phyloP scores from a whole-genome alignment of 202 grass and related monocot species.

The Panicum virgatum region DNA sequence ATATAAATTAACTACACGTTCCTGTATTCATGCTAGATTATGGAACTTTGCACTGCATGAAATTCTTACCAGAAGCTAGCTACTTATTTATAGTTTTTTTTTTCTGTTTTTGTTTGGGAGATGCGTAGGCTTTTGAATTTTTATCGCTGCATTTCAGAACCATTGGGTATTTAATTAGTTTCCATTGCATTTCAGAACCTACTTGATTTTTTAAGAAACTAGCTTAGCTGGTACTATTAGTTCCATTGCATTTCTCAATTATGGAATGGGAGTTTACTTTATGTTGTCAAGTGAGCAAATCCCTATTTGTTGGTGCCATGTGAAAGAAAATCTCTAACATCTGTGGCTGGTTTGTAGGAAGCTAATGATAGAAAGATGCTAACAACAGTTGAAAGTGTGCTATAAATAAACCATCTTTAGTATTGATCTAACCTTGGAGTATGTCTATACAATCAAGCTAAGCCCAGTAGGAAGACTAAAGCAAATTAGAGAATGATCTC shows the following conservation, averaged over 20 bases:
- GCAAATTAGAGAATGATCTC: constrained; percentile 26
- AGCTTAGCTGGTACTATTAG: background rate
- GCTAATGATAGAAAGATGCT: background rate
- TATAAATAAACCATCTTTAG: constrained; percentile 11
- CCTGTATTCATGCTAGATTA: constrained; percentile 1
- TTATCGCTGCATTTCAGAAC: constrained; percentile 9
- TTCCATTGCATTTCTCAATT: constrained; percentile 30
- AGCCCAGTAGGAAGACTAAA: constrained; percentile 5
- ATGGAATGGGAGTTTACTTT: constrained; percentile 17
- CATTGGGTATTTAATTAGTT: constrained; percentile 14
- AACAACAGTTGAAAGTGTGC: background rate
- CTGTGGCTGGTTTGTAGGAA: constrained; percentile 4
- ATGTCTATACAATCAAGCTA: background rate
- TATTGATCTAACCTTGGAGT: background rate
- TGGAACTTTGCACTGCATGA: background rate
- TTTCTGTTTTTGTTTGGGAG: background rate
- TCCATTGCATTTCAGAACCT: background rate
- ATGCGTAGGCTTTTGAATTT: constrained; percentile 2
- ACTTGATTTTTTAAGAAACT: background rate
- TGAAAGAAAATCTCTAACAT: constrained; percentile 22
- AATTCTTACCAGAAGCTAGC: background rate
- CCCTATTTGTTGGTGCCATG: constrained; percentile 3
- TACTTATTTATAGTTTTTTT: background rate
- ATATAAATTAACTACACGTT: background rate
- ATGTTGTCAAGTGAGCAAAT: constrained; percentile 6